Percentiles rank a stretch among this genome's conserved stretches.
These are phyloP conservation scores for Casuarina glauca DNA, from an alignment of 306 rosid species.

Conservation along the genomic window DNA sequence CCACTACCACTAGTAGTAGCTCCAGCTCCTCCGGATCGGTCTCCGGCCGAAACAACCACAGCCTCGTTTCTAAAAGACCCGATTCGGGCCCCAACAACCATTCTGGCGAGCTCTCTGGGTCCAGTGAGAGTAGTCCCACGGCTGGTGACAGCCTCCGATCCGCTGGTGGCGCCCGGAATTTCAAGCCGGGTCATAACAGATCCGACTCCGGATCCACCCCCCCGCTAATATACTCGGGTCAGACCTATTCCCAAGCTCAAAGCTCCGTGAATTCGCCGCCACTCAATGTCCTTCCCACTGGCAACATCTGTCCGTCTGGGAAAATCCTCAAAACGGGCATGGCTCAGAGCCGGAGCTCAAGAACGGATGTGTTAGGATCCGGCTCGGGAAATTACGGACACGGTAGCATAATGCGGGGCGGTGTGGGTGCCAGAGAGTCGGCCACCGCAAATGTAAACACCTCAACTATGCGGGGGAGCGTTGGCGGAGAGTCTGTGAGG, in stretches of 20 bases:
- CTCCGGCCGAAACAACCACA: conserved; percentile 61
- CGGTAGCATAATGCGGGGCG: conserved; percentile 93
- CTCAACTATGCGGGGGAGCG: background rate
- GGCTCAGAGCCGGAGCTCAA: conserved; percentile 47
- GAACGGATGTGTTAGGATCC: conserved; percentile 71
- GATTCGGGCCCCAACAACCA: conserved; percentile 58
- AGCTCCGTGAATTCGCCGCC: conserved; percentile 69
- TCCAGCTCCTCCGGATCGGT: conserved; percentile 92
- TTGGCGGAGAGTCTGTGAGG: conserved; percentile 38
- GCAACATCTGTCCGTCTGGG: conserved; percentile 93
- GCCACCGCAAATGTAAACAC: conserved; percentile 15
- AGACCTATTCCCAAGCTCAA: conserved; percentile 1
- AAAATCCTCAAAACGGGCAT: conserved; percentile 64
- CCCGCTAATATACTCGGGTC: conserved; percentile 60
- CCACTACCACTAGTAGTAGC: conserved; percentile 52
- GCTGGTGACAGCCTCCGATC: conserved; percentile 57
- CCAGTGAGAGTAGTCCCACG: conserved; percentile 79
- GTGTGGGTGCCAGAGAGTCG: conserved; percentile 1
- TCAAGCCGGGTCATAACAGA: conserved; percentile 59
- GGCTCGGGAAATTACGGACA: conserved; percentile 87
- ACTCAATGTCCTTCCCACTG: conserved; percentile 66
- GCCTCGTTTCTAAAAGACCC: conserved; percentile 46
- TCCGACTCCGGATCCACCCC: conserved; percentile 60
- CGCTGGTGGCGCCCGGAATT: conserved; percentile 29
- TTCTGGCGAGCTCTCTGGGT: conserved; percentile 93